phyloP scores from a whole-genome alignment of 495 filamentous ascomycete species.

The Thermothielavioides terrestris region DNA sequence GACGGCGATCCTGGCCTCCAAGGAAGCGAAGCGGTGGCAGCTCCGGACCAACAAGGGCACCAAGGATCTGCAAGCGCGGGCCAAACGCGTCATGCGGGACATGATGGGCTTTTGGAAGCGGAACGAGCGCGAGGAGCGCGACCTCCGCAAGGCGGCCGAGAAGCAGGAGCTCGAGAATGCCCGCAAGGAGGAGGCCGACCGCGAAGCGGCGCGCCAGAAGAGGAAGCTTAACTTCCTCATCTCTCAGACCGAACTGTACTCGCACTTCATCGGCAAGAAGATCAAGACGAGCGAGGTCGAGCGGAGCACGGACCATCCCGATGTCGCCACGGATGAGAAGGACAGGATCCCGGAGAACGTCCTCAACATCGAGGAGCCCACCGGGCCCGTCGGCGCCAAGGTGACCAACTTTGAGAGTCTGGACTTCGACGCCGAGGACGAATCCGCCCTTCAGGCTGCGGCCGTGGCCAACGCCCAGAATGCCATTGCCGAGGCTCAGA shows the following conservation, averaged over 20 bases:
- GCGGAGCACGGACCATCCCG: slow-evolving; percentile 70
- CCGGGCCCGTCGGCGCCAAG: slow-evolving; percentile 51
- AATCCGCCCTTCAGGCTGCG: slow-evolving; percentile 67
- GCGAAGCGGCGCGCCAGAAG: slow-evolving; percentile 94
- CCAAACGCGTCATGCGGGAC: slow-evolving; percentile 96
- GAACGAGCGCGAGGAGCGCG: slow-evolving; percentile 95
- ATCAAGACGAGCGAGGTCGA: slow-evolving; percentile 94
- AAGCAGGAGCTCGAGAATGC: slow-evolving; percentile 94
- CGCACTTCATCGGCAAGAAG: slow-evolving; percentile 98
- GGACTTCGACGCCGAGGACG: slow-evolving; percentile 93
- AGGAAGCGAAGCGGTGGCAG: slow-evolving; percentile 96
- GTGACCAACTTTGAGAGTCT: slow-evolving; percentile 90
- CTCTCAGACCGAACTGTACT: slow-evolving; percentile 96
- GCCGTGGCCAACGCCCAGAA: slow-evolving; percentile 95
- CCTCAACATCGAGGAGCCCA: slow-evolving; percentile 51
- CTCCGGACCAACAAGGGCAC: slow-evolving; percentile 94
- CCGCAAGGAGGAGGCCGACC: slow-evolving; percentile 91
- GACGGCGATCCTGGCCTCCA: slow-evolving; percentile 92
- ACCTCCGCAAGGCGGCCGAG: slow-evolving; percentile 86
- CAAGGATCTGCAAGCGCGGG: slow-evolving; percentile 93
- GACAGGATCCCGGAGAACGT: slow-evolving; percentile 36
- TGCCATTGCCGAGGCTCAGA: slow-evolving; percentile 89
- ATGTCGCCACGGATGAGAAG: slow-evolving; percentile 43
- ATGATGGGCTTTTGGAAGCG: slow-evolving; percentile 99
- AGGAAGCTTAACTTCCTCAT: slow-evolving; percentile 99